These are phyloP conservation scores for Taxillus chinensis DNA, from an alignment of 164 flowering plant genomes.

Conservation along the genomic window DNA sequence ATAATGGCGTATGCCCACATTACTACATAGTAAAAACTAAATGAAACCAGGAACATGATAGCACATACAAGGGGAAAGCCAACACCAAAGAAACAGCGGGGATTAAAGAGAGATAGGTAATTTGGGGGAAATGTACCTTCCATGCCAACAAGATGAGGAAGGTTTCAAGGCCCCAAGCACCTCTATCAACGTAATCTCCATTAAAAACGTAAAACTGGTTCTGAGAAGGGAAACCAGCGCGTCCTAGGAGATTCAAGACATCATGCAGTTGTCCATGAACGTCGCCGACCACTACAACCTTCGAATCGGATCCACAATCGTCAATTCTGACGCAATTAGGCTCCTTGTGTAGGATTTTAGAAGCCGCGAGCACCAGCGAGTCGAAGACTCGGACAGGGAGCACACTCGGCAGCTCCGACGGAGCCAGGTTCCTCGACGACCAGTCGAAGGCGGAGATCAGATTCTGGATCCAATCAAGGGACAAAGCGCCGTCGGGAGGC, in stretches of 20 bases:
- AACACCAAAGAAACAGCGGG: too few relatives aligned
- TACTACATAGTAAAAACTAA: too few relatives aligned
- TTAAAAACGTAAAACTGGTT: slow-evolving; percentile 72
- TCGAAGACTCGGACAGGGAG: slow-evolving; percentile 68
- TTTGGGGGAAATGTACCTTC: slow-evolving; percentile 43
- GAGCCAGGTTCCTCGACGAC: slow-evolving; percentile 54
- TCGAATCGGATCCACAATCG: slow-evolving; percentile 17
- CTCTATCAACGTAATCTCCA: slow-evolving; percentile 96
- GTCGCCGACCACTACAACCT: slow-evolving; percentile 85
- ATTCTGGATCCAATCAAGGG: slow-evolving; percentile 47
- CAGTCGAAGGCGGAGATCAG: slow-evolving; percentile 59
- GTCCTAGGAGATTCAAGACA: slow-evolving; percentile 40
- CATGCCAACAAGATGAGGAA: slow-evolving; percentile 73
- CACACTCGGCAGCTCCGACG: slow-evolving; percentile 54
- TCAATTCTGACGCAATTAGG: slow-evolving; percentile 69
- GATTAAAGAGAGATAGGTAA: too few relatives aligned
- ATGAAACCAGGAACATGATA: too few relatives aligned
- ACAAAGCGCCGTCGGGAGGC: slow-evolving; percentile 46
- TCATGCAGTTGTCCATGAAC: slow-evolving; percentile 92
- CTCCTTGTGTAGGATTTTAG: slow-evolving; percentile 82
- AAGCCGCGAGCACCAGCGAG: slow-evolving; percentile 49
- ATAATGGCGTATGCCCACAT: too few relatives aligned
- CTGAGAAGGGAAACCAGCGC: slow-evolving; percentile 67
- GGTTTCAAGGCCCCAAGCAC: slow-evolving; percentile 97
- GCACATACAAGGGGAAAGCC: too few relatives aligned